Base-by-base conservation (phyloP, 73 alveolate species). In the Stentor coeruleus region DNA sequence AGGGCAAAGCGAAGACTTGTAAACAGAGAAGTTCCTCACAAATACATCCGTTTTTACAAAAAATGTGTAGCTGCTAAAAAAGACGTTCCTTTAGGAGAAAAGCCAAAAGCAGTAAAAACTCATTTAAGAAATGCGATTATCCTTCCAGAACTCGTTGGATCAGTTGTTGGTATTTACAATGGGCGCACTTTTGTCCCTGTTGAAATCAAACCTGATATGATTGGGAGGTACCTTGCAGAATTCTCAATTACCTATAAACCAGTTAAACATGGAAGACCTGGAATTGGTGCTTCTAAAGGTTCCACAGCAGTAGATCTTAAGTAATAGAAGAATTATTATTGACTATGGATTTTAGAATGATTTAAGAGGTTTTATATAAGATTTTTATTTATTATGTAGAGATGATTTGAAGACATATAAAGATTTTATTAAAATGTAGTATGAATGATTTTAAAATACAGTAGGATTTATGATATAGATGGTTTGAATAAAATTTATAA, bases 161-260 rank as follows among this genome's bases (percentile, higher is more conserved):
- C 97, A 77, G 90, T 95, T 73, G 96, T 93, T 76, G 97, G 93
- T 82, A 94, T 93, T 59, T 91, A 95, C 93, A 83, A 90, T 73
- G 99, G 99, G 82, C 93, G 90, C 81, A 86, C 83, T 81, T 95
- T 89, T 94, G 87, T 82, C 93, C 88, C 90, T 59, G 94, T 95
- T 74, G 99, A 95, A 90, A 89, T 95, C 87, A 95, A 93, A 85
- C 89, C 96, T 80, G 99, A 93, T 88, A 95, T 95, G 99, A 92
- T 95, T 81, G 99, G 99, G 38, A 91, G 89, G 87, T 92, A 92
- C 86, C 83, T 92, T 74, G 97, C 91, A 33, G 97, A 92, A 77
- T 92, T 89, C 92, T 87, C 94, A 26, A 77, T 91, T 86, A 91
- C 94, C 38, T 92, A 92, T 90, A 92, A 89, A 87, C 89, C 93